Percentiles rank a stretch among this genome's conserved stretches.
phyloP scores from a whole-genome alignment of 306 rosid species.

The Citrullus amarus region DNA sequence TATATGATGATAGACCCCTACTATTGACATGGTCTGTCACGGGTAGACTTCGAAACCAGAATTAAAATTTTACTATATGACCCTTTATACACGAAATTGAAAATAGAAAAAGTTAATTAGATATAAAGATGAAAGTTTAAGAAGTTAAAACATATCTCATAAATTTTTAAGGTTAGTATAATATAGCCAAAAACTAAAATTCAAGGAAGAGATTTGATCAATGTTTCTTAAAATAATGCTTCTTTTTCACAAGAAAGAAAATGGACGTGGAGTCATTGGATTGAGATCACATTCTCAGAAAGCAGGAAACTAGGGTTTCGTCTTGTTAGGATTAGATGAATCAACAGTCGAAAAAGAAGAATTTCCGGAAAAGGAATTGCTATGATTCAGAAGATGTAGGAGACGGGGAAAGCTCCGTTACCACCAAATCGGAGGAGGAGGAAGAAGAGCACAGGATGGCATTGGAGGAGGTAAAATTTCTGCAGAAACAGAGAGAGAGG shows the following conservation, averaged over 20 bases:
- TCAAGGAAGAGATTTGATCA: too few relatives aligned
- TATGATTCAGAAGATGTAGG: background rate
- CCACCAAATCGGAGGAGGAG: background rate
- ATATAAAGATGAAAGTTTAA: too few relatives aligned
- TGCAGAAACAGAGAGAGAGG: slow-evolving; percentile 88
- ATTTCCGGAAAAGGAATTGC: slow-evolving; percentile 15
- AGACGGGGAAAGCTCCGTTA: background rate
- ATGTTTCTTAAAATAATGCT: background rate
- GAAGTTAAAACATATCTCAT: too few relatives aligned
- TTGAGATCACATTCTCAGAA: background rate
- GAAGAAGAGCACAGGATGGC: slow-evolving; percentile 42
- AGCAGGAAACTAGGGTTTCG: background rate
- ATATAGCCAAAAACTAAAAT: too few relatives aligned
- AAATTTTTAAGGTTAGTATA: too few relatives aligned
- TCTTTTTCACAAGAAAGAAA: background rate
- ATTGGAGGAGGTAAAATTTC: slow-evolving; percentile 82
- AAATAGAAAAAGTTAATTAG: too few relatives aligned
- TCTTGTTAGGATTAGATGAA: background rate
- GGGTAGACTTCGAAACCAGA: too few relatives aligned
- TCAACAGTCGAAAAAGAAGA: slow-evolving; percentile 7
- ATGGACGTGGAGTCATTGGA: background rate
- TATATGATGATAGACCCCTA: too few relatives aligned
- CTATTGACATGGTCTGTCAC: too few relatives aligned
- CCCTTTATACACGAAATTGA: too few relatives aligned
- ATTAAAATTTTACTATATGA: too few relatives aligned